Base-by-base conservation (phyloP, 108 stramenopile genomes). In the Mediolabrus comicus region DNA sequence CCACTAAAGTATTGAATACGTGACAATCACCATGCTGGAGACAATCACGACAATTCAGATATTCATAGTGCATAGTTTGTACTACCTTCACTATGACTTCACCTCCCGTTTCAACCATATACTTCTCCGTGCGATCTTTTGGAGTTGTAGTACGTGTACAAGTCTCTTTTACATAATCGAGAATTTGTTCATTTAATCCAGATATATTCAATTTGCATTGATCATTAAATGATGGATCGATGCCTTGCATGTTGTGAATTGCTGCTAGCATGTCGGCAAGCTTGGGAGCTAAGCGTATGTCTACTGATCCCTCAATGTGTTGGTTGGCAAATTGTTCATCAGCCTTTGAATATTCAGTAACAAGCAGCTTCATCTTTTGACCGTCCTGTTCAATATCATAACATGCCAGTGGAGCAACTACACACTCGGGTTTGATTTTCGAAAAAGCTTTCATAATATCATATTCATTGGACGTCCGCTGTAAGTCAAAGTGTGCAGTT, bases 1-100 rank as follows among this genome's bases (percentile, higher is more conserved):
- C 86, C 52, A 87, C 86, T 32, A 87, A 65, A 13, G 83, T 80
- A 30, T 87, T 87, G 67, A 87, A 83, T 5, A 70, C 79, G 25
- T 87, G 82, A 59, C 53, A 62, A 77, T 86, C 85, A 11, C 58
- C 38, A 36, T 86, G 85, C n/a, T 72, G 51, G 25, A 79, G 67
- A 26, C 79, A 80, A 22, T 77, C 74, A 34, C 30, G 46, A n/a
- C n/a, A 60, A 19, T 38, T n/a, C 28, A 67, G 26, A 41, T 35
- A 75, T 17, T 61, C 53, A 4, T 66, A 51, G 7, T 71, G 26
- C 9, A 31, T 65, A 13, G 35, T 67, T 28, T 83, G 53, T 3
- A 77, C 10, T 6, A 68, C 36, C 30, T 75, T 58, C 65, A 66
- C 32, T n/a, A 54, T 10, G 28, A 67, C 59, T 2, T 67, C 66